Evolutionary conservation across 345 rosid species (phyloP).

Genomic region (Microthlaspi erraticum): DNA sequence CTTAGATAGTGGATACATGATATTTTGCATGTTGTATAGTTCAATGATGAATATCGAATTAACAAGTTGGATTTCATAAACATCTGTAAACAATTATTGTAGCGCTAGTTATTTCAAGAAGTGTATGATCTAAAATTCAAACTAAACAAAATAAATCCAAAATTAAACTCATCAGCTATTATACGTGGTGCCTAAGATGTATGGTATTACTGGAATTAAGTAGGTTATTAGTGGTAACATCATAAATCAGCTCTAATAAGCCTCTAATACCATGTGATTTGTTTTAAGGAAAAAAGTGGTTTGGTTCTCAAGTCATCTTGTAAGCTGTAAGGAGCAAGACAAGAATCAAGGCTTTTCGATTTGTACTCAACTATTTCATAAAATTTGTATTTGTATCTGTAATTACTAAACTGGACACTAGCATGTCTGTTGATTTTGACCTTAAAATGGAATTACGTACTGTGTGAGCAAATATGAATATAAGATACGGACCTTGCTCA

Average conservation of each 20-base stretch:
- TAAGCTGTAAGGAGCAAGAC: conserved; percentile 43
- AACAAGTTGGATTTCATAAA: conserved; percentile 15
- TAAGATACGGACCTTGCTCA: conserved; percentile 17
- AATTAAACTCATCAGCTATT: neutral
- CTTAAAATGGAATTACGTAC: conserved; percentile 19
- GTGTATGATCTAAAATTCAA: neutral
- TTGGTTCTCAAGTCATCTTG: conserved; percentile 29
- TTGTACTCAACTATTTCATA: conserved; percentile 24
- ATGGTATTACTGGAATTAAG: conserved; percentile 28
- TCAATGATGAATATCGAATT: conserved; percentile 19
- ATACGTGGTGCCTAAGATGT: neutral
- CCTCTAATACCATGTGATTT: conserved; percentile 24
- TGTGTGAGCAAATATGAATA: conserved; percentile 25
- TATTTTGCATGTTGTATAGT: conserved; percentile 38
- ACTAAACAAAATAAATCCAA: neutral
- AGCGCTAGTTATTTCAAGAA: neutral
- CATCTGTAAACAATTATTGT: conserved; percentile 14
- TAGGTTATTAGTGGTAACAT: conserved; percentile 8
- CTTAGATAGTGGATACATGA: conserved; percentile 38
- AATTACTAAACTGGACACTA: neutral
- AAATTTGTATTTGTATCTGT: neutral
- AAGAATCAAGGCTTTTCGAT: conserved; percentile 34
- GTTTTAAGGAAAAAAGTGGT: conserved; percentile 10
- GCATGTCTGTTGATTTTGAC: conserved; percentile 7
- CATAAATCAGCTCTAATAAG: neutral